These are phyloP conservation scores for Huiozyma sinensis DNA, from an alignment of 805 yeast genomes.

Conservation along the genomic window DNA sequence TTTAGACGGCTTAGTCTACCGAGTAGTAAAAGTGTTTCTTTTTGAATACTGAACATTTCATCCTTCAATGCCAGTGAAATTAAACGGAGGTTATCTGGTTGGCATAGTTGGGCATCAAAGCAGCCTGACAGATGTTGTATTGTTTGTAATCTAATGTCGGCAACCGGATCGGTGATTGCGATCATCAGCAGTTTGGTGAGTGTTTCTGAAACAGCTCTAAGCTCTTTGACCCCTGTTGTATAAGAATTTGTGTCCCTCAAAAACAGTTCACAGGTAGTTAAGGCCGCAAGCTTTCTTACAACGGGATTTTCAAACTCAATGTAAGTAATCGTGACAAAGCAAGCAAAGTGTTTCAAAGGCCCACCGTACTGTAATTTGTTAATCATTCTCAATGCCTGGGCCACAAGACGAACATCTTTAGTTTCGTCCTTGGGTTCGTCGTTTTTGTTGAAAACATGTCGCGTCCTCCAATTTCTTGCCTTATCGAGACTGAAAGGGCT, in stretches of 20 bases:
- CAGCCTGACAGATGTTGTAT: constrained; percentile 58
- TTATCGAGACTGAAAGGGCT: constrained; percentile 47
- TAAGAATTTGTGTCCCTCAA: constrained; percentile 72
- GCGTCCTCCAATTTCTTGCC: constrained; percentile 71
- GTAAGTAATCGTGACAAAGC: constrained; percentile 74
- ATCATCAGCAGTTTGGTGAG: constrained; percentile 68
- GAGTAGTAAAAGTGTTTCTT: constrained; percentile 63
- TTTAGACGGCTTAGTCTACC: constrained; percentile 80
- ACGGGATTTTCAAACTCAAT: constrained; percentile 69
- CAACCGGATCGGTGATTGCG: constrained; percentile 78
- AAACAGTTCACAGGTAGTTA: constrained; percentile 71
- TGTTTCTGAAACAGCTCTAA: constrained; percentile 48
- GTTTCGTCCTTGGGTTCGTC: constrained; percentile 34
- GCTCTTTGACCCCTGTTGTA: constrained; percentile 58
- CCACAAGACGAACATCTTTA: constrained; percentile 42
- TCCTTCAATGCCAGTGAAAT: constrained; percentile 86
- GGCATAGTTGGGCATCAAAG: constrained; percentile 88
- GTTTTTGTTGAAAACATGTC: constrained; percentile 63
- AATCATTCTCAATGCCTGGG: constrained; percentile 72
- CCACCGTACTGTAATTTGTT: constrained; percentile 64
- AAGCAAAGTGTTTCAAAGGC: constrained; percentile 77
- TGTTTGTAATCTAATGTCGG: constrained; percentile 78
- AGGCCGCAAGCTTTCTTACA: constrained; percentile 75
- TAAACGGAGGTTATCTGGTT: constrained; percentile 79
- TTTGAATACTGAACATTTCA: constrained; percentile 74